Base-by-base conservation (phyloP, 257 asterid species). In the Osmanthus fragrans region DNA sequence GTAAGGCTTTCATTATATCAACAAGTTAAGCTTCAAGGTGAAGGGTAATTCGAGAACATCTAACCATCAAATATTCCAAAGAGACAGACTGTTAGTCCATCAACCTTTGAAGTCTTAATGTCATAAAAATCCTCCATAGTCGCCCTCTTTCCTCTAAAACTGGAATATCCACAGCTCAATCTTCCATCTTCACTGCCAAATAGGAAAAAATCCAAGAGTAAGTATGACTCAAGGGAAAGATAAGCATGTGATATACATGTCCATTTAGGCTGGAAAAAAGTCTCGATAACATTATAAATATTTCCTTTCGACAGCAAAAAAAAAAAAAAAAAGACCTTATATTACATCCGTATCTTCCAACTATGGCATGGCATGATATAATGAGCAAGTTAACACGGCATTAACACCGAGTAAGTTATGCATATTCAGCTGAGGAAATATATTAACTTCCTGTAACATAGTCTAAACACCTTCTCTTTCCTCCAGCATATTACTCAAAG, bases 51-150 rank as follows among this genome's bases (percentile, higher is more conserved):
- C 29, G 32, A 64, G 51, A 73, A 77, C 54, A 77, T 80, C 92
- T 84, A 79, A 96, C 99, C 99, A 30, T 96, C 99, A 89, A 96
- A 96, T 86, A 96, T 92, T 77, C 99, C 99, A 67, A 96, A 96
- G 83, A 96, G 90, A 84, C 84, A 89, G 81, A 92, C 92, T 69
- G 97, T 71, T 77, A 88, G 79, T 63, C 92, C 99, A 78, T 88
- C 94, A 83, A 93, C 81, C 78, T 84, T 76, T 79, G 97, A 84
- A 78, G 89, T 86, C 88, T 93, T 93, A 69, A 89, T 90, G 86
- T 92, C 99, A 80, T 85, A 96, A 76, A 92, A 96, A 83, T 96
- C 99, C 90, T 96, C 99, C 99, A 96, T 93, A 90, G 84, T 93
- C 60, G 92, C 91, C 84, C 99, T 89, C 86, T 92, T 96, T 72